Evolutionary conservation across 768 basidiomycete species (phyloP), one percentile per base, ranked within the genome.

Genomic region (Mycena kentingensis): DNA sequence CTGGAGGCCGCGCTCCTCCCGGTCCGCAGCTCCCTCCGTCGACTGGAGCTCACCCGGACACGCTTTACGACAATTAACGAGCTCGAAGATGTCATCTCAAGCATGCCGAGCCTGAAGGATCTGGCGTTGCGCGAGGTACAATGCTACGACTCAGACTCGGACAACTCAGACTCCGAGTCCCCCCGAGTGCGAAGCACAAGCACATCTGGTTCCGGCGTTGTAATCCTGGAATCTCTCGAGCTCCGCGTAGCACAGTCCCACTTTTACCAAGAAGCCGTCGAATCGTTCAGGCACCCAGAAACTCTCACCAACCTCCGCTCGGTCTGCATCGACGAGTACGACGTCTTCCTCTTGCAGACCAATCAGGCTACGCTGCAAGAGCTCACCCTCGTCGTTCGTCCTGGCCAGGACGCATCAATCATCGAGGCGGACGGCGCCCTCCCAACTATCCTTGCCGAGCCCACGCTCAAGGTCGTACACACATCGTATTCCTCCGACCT

Each of bases 251-350:
- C 26, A n/a, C 41, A 19, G 11, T 42, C 41, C 7, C 26, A 42
- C 21, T 42, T 42, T 24, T 42, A 7, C 41, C 41, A 42, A 19
- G 41, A 42, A n/a, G 41, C 41, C 12, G 22, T 42, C 13, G 41
- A 42, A n/a, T 19, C 41, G 21, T 42, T 42, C 25, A 11, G 7
- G 13, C 22, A 42, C 11, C 12, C 26, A 6, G 11, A 7, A n/a
- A 42, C 41, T 24, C 7, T 42, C 41, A 42, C 41, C 7, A 42
- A 42, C 21, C 25, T 42, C 22, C 41, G 41, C 22, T 24, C 41
- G 5, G 41, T 42, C 12, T 42, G 41, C 25, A 42, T 42, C 13
- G 41, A 42, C 41, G 41, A 42, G 25, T 42, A 42, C 24, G 41
- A 42, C n/a, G 41, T 24, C 41, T n/a, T 42, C 7, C 22, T 42